Base-by-base conservation (phyloP, 441 rosid species). In the Bocquillonia castaneifolia region DNA sequence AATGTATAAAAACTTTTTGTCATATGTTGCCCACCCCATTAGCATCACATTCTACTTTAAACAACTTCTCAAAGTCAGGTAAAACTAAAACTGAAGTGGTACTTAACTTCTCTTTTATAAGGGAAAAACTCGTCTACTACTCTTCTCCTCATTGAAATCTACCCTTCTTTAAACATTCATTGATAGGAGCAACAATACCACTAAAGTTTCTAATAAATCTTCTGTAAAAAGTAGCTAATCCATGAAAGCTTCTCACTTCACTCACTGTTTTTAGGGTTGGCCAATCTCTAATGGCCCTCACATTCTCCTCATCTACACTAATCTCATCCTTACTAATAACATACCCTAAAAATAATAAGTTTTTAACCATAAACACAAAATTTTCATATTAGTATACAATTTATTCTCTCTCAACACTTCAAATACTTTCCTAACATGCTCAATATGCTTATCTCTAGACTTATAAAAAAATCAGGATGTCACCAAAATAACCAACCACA, bases 21-120 rank as follows among this genome's bases (percentile, higher is more conserved):
- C 47, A 6, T 42, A 42, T 6, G 47, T 42, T 2, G 15, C 2
- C 6, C 2, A 42, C 2, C 2, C 47, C 47, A 42, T 2, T 5
- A 42, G 47, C 64, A 60, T 60, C 64, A 39, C 6, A 60, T 34
- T 60, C 64, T 20, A 40, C 25, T 13, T 60, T 50, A 60, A 60
- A 60, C 2, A 13, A 5, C 2, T 6, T 5, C 6, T 42, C 47
- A 42, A 42, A 42, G 15, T 42, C 12, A 42, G 18, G 47, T 7
- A 60, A 40, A 22, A 17, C 23, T 18, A 20, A 31, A 7, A 60
- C 8, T 42, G 47, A 14, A 5, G 47, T 14, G 12, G 2, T 42
- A 42, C 47, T 6, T 13, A 42, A 42, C 15, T 37, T 60, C 0
- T 60, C 28, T 40, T 60, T 60, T 9, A 60, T 2, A 5, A 6